Evolutionary conservation across 768 basidiomycete genomes (phyloP), one percentile per base, ranked within the genome.

Genomic region (Plicaturopsis crispa): DNA sequence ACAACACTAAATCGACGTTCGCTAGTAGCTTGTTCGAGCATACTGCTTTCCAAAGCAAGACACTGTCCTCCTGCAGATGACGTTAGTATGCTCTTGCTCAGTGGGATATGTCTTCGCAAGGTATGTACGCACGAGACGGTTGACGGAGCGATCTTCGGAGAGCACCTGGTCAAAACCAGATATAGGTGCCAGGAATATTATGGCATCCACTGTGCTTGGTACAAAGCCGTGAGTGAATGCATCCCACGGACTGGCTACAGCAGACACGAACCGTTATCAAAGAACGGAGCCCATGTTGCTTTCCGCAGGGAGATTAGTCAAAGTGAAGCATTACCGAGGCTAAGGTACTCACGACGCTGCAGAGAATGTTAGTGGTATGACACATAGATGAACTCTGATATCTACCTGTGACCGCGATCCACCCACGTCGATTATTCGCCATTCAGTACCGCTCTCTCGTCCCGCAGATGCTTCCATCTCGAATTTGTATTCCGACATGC

Each of bases 401-500:
- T n/a, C n/a, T 51, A 80, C 80, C 62, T 82, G 72, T 49, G 78
- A 82, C 44, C 84, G 67, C 47, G 78, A 79, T 8, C 84, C 84
- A 24, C 84, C 84, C 13, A 86, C 84, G 50, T 87, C 84, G 30
- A 83, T 77, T 24, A 86, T 80, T 31, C 80, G 66, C 80, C 84
- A 85, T 47, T 85, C 82, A 3, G 69, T 73, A 7, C 72, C 77
- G 45, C 68, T 70, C 38, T 78, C 62, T 39, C 70, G 50, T 0
- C 75, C 75, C 1, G 62, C 61, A 32, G 65, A 54, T 23, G 78
- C 70, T 56, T 61, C 84, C 75, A 87, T 83, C 59, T 82, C 75
- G 48, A 89, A 88, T 49, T 72, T 79, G 59, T 88, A 84, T 55
- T 87, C 85, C 4, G 80, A 78, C 7, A 85, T 84, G 2, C 85